Evolutionary conservation across 1,284 basidiomycete species (phyloP), one percentile per base, ranked within the genome.

Genomic region (Cystobasidiaceae sp.): DNA sequence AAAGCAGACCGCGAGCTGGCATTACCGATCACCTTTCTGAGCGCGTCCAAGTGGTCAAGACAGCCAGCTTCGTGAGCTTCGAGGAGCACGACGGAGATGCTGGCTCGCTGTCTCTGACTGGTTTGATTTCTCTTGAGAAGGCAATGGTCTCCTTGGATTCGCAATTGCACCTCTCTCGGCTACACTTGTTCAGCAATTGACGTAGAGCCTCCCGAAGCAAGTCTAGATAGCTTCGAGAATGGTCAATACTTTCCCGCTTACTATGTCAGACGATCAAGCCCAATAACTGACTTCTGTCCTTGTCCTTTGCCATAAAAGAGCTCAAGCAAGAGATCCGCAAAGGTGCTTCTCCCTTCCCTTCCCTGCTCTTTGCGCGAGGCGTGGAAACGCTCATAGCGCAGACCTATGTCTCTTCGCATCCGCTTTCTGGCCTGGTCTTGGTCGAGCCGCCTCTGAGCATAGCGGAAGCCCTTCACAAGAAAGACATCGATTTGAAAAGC

Each of bases 341-440:
- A 39, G 55, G 51, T 4, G 21, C 37, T 19, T 64, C 61, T 8
- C 61, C 61, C 23, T 64, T 64, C 25, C 61, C 61, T 7, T 52
- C 61, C 17, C 43, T 64, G 4, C 52, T 64, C 5, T 64, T 45
- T 37, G 51, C 61, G 3, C 27, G 32, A 17, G 43, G 34, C 27
- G 45, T 46, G 13, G 27, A 37, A 41, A 56, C 62, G 7, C 66
- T 70, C 7, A 60, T 70, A 46, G 57, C 67, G 13, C 67, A 70
- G 45, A 57, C 49, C 19, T 70, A 70, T 39, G 68, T 70, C 34
- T 70, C 69, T 4, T 68, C 67, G 44, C 69, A 70, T 46, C 69
- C 69, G 6, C 49, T 62, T 34, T 64, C 59, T 17, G 67, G 65
- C 8, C 44, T 70, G 9, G 63, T 69, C 30, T 62, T 70, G 3